phyloP scores from a whole-genome alignment of 148 eudicot genomes.

The Vaccinium macrocarpon region DNA sequence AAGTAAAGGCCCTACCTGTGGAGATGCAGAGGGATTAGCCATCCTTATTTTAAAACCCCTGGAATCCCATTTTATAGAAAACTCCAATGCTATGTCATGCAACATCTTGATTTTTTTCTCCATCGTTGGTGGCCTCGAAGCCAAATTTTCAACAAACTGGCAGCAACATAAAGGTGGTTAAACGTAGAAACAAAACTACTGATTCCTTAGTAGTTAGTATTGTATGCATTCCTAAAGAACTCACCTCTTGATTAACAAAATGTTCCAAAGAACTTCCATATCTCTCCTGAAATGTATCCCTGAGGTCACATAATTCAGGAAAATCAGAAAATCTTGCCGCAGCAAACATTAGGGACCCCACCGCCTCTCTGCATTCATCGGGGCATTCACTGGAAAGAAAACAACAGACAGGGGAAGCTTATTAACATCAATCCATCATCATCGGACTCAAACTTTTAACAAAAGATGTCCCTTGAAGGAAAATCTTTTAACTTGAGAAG shows the following conservation, averaged over 20 bases:
- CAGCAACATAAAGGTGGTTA: slow-evolving; percentile 23
- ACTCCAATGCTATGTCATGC: slow-evolving; percentile 79
- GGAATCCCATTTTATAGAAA: slow-evolving; percentile 74
- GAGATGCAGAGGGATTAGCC: slow-evolving; percentile 44
- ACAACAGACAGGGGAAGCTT: not conserved
- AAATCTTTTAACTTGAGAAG: not conserved
- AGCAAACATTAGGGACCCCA: slow-evolving; percentile 89
- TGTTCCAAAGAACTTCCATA: slow-evolving; percentile 72
- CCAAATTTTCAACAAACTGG: slow-evolving; percentile 72
- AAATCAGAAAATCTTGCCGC: slow-evolving; percentile 97
- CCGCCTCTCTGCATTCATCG: slow-evolving; percentile 87
- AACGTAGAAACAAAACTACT: slow-evolving; percentile 15
- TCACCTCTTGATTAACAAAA: slow-evolving; percentile 76
- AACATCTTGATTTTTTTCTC: slow-evolving; percentile 72
- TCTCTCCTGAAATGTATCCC: slow-evolving; percentile 80
- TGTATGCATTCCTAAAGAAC: slow-evolving; percentile 1
- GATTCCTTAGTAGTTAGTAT: not conserved
- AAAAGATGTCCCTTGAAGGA: slow-evolving; percentile 3
- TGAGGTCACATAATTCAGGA: slow-evolving; percentile 89
- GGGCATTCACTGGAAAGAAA: slow-evolving; percentile 73
- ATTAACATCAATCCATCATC: not conserved
- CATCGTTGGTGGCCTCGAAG: slow-evolving; percentile 52
- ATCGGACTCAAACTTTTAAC: not conserved
- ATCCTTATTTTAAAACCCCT: slow-evolving; percentile 66
- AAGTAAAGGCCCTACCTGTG: slow-evolving; percentile 41